These are phyloP conservation scores for Saccharomyces paradoxus DNA, from an alignment of 805 yeast species.

Conservation along the genomic window DNA sequence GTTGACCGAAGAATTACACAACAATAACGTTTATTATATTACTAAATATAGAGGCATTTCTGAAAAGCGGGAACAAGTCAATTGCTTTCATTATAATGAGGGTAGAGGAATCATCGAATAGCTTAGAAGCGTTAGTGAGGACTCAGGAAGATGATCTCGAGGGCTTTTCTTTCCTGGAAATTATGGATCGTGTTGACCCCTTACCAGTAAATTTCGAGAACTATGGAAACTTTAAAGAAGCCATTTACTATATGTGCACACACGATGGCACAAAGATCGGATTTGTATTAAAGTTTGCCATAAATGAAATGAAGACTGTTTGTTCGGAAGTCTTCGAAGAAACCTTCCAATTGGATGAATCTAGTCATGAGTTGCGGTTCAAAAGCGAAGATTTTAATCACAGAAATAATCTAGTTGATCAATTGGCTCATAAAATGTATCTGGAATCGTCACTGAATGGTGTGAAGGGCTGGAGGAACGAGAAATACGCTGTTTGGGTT, in stretches of 20 bases:
- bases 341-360: constrained; percentile 27
- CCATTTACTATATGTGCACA: constrained; percentile 31
- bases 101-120: constrained; percentile 8
- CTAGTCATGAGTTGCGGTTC: constrained; percentile 24
- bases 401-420: constrained; percentile 35
- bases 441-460: constrained; percentile 27
- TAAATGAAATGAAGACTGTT: constrained; percentile 24
- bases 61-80: background rate
- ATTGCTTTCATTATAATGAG: background rate
- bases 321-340: constrained; percentile 7
- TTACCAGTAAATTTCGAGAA: constrained; percentile 19
- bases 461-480: constrained; percentile 76
- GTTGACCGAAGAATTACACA: background rate
- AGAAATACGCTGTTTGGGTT: constrained; percentile 64
- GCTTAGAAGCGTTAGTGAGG: constrained; percentile 19
- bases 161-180: constrained; percentile 19
- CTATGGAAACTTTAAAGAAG: constrained; percentile 12
- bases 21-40: background rate
- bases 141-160: constrained; percentile 15
- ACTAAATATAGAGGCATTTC: background rate
- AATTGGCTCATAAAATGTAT: constrained; percentile 38
- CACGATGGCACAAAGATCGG: constrained; percentile 35
- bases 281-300: constrained; percentile 32
- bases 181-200: constrained; percentile 24
- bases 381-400: constrained; percentile 26